Evolutionary conservation across 257 asterid genomes (phyloP), one percentile per base, ranked within the genome.

Genomic region (Buddleja alternifolia): DNA sequence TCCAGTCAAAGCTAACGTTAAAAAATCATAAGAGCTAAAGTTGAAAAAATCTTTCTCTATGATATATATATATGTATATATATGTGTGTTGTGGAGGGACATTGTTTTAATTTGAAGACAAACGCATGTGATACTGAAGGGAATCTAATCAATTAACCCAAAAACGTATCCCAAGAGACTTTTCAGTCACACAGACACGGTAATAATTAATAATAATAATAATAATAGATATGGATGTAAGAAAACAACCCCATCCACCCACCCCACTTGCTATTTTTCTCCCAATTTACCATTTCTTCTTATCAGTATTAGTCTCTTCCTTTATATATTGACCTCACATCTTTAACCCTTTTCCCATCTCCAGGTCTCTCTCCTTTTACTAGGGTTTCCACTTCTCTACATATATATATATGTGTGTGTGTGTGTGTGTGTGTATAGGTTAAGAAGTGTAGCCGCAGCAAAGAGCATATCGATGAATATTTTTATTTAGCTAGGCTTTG

Each of bases 41-140:
- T 2, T 46, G 53, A 17, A 4, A 8, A 25, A 57, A 21, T 15
- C 1, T 7, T 2, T 20, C 19, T 37, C n/a, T n/a, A n/a, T n/a
- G n/a, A n/a, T n/a, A n/a, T n/a, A n/a, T n/a, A n/a, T n/a, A n/a
- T n/a, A n/a, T 0, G 7, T 44, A 12, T 19, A 12, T 10, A 42
- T 62, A 36, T 63, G 61, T 16, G 61, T n/a, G 8, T 63, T 7
- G n/a, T 55, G 39, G 9, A 24, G n/a, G 0, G 3, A 4, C 32
- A 19, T 56, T n/a, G 34, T 24, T 63, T 66, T n/a, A n/a, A n/a
- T n/a, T 23, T 53, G 66, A 70, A 60, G 82, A 81, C 85, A 77
- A 71, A 58, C 5, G 84, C 86, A 82, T 82, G 86, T 78, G 86
- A 78, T 50, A 55, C 55, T 67, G 16, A 42, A 66, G 59, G 72